Evolutionary conservation across 2,329 filamentous ascomycete genomes (phyloP).

Genomic region (Ophiocordyceps camponoti-floridani): DNA sequence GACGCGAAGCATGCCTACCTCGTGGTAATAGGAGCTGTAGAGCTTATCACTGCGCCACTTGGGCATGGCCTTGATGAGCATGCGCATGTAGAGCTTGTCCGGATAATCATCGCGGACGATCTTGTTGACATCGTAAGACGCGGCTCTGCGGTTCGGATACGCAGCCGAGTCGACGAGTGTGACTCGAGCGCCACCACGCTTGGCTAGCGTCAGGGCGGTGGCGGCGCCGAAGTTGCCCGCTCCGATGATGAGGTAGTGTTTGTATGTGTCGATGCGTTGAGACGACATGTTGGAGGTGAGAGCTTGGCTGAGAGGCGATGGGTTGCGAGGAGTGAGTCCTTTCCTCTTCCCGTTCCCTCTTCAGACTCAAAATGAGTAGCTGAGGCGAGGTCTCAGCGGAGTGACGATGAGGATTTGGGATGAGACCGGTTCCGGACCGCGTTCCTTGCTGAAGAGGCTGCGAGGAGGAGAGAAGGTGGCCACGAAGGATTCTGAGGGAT

Average conservation of each 20-base stretch:
- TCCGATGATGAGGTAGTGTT: slow-evolving; percentile 18
- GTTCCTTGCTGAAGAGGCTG: too few species aligned
- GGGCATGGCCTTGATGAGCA: slow-evolving; percentile 21
- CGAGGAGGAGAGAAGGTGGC: too few species aligned
- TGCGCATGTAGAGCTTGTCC: slow-evolving; percentile 19
- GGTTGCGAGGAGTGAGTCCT: too few species aligned
- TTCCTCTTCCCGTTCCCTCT: too few species aligned
- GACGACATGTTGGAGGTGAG: too few species aligned
- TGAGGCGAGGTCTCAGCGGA: too few species aligned
- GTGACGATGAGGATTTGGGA: too few species aligned
- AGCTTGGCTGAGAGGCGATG: background rate
- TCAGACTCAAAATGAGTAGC: too few species aligned
- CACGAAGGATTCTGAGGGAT: too few species aligned
- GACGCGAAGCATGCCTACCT: slow-evolving; percentile 33
- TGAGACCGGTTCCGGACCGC: too few species aligned
- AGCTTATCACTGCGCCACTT: slow-evolving; percentile 24
- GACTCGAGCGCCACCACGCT: slow-evolving; percentile 11
- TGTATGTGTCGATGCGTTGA: slow-evolving; percentile 3
- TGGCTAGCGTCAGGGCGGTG: slow-evolving; percentile 18
- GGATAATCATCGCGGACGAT: slow-evolving; percentile 24
- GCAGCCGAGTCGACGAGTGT: slow-evolving; percentile 17
- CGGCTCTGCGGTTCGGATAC: slow-evolving; percentile 19
- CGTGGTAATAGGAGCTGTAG: slow-evolving; percentile 35
- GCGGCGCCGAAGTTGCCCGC: slow-evolving; percentile 25
- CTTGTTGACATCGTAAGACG: slow-evolving; percentile 29